Evolutionary conservation across 768 basidiomycete genomes (phyloP).

Genomic region (Kwoniella sp.): DNA sequence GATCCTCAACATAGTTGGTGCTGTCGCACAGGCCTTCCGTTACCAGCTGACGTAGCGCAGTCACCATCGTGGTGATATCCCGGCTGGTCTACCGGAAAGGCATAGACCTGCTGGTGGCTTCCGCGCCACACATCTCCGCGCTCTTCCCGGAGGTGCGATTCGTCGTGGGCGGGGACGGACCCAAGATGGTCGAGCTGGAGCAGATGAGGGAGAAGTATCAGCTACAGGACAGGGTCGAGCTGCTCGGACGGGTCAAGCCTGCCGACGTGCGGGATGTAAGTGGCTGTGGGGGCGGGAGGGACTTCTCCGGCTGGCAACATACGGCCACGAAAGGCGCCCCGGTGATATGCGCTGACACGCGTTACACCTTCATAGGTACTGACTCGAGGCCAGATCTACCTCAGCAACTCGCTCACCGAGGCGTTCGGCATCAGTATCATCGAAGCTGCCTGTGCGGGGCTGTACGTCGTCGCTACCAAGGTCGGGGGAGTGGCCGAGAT

Average conservation of each 20-base stretch:
- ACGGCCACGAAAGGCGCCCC: too few relatives aligned
- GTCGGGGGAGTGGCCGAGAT: slow-evolving; percentile 97
- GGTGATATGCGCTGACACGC: too few relatives aligned
- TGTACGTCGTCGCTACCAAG: slow-evolving; percentile 88
- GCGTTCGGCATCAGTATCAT: slow-evolving; percentile 96
- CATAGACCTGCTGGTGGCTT: slow-evolving; percentile 87
- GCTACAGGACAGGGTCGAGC: slow-evolving; percentile 84
- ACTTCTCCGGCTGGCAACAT: background rate
- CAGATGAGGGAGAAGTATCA: slow-evolving; percentile 91
- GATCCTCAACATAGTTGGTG: slow-evolving; percentile 55
- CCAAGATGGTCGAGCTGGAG: slow-evolving; percentile 86
- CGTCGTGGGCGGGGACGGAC: slow-evolving; percentile 88
- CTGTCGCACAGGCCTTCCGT: background rate
- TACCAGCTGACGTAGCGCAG: slow-evolving; percentile 52
- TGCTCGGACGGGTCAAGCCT: slow-evolving; percentile 75
- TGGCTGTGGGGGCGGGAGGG: slow-evolving; percentile 1
- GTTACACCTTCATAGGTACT: slow-evolving; percentile 60
- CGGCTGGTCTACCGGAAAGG: slow-evolving; percentile 93
- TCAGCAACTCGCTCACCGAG: slow-evolving; percentile 94
- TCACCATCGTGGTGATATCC: slow-evolving; percentile 85
- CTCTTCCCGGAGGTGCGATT: slow-evolving; percentile 83
- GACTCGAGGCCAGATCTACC: slow-evolving; percentile 76
- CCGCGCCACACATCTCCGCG: slow-evolving; percentile 81
- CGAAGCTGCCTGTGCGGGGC: slow-evolving; percentile 89
- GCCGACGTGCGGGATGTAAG: slow-evolving; percentile 76